A percentile compares a stretch with the other conserved stretches of the same genome.
These are phyloP conservation scores for Brassica napus DNA, from an alignment of 345 rosid genomes.

Conservation along the genomic window Da-Ae NC_063446.1:56402001-56402500, in stretches of 20 bases:
- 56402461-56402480: too few species aligned
- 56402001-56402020: too few species aligned
- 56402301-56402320: neutral
- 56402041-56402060: too few species aligned
- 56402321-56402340: neutral
- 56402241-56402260: conserved; percentile 65
- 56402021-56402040: too few species aligned
- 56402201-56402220: neutral
- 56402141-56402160: neutral
- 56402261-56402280: conserved; percentile 70
- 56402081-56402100: neutral
- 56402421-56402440: neutral
- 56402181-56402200: neutral
- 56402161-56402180: neutral
- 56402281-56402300: conserved; percentile 30
- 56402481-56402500: too few species aligned
- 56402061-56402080: neutral
- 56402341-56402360: neutral
- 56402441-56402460: neutral
- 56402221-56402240: neutral
- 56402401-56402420: conserved; percentile 39
- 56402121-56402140: neutral
- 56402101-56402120: neutral
- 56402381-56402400: conserved; percentile 46
- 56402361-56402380: conserved; percentile 44